Percentiles rank a stretch among this genome's conserved stretches.
phyloP scores from a whole-genome alignment of 768 basidiomycete genomes.

The Lactifluus rugatus region DNA sequence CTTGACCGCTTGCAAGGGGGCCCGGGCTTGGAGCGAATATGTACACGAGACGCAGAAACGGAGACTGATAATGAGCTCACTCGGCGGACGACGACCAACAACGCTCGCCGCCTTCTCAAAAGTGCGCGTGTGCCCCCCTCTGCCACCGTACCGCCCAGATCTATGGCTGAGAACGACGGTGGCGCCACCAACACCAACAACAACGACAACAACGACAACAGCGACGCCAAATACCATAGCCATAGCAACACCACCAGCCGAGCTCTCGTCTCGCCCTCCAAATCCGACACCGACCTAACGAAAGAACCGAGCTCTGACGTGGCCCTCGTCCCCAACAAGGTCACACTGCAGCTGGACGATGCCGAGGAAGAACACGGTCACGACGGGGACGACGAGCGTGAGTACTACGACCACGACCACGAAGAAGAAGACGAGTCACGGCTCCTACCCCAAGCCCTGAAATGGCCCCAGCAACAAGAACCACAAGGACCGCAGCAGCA shows the following conservation, averaged over 20 bases:
- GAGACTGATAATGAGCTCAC: neutral
- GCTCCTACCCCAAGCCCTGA: neutral
- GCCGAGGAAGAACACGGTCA: neutral
- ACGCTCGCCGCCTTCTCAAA: neutral
- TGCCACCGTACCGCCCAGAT: neutral
- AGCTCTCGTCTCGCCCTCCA: neutral
- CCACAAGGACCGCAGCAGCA: too few relatives aligned
- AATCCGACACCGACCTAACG: neutral
- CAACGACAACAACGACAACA: neutral
- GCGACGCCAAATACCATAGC: neutral
- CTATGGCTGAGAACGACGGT: neutral
- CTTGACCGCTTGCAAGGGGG: too few relatives aligned
- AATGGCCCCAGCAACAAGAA: too few relatives aligned
- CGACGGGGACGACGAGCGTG: slow-evolving; percentile 12
- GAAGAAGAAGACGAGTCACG: neutral
- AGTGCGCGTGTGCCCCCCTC: neutral
- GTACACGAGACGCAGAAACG: too few relatives aligned
- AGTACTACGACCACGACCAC: neutral
- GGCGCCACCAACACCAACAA: neutral
- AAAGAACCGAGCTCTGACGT: neutral
- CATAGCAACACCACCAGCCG: neutral
- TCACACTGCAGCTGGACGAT: neutral
- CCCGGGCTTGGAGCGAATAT: neutral
- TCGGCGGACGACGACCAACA: neutral
- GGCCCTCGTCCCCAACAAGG: neutral